Percentiles rank a stretch among this genome's conserved stretches.
Conservation (phyloP, 768 basidiomycete species). For the Rubroboletus satanas region DNA sequence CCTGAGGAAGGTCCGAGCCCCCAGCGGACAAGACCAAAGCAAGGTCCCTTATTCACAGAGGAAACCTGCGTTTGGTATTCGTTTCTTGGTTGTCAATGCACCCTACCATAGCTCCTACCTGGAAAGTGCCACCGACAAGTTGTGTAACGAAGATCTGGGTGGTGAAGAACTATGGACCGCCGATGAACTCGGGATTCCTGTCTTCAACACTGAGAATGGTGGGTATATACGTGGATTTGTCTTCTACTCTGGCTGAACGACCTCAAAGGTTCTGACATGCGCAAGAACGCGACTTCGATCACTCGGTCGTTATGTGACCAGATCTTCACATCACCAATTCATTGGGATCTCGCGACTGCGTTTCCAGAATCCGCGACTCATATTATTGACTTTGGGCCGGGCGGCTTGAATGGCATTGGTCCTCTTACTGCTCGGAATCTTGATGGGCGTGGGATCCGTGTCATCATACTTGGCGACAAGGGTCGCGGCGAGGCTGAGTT, state of each 20-base stretch:
- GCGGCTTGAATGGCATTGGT: slow-evolving; percentile 90
- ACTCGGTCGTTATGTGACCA: slow-evolving; percentile 89
- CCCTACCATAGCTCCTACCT: slow-evolving; percentile 95
- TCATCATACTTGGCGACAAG: slow-evolving; percentile 87
- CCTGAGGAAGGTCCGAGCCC: slow-evolving; percentile 85
- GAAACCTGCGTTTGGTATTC: slow-evolving; percentile 86
- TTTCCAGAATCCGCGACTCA: slow-evolving; percentile 93
- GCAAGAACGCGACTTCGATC: slow-evolving; percentile 62
- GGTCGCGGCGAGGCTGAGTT: slow-evolving; percentile 87
- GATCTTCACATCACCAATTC: slow-evolving; percentile 87
- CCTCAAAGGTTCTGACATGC: slow-evolving; percentile 75
- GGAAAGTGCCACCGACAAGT: slow-evolving; percentile 64
- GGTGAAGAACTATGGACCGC: slow-evolving; percentile 76
- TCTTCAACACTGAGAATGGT: slow-evolving; percentile 94
- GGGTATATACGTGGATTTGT: slow-evolving; percentile 29
- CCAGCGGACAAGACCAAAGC: slow-evolving; percentile 86
- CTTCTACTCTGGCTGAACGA: slow-evolving; percentile 17
- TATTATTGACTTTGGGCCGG: slow-evolving; percentile 94
- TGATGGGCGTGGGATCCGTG: slow-evolving; percentile 89
- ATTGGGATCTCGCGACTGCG: slow-evolving; percentile 87
- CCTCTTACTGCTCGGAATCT: slow-evolving; percentile 85
- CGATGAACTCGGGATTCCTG: slow-evolving; percentile 71
- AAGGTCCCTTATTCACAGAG: slow-evolving; percentile 93
- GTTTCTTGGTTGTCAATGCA: slow-evolving; percentile 93
- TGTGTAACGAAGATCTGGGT: slow-evolving; percentile 70